Conservation (phyloP, 371 early-diverging fungal genomes). For the Gilbertella persicaria region DNA sequence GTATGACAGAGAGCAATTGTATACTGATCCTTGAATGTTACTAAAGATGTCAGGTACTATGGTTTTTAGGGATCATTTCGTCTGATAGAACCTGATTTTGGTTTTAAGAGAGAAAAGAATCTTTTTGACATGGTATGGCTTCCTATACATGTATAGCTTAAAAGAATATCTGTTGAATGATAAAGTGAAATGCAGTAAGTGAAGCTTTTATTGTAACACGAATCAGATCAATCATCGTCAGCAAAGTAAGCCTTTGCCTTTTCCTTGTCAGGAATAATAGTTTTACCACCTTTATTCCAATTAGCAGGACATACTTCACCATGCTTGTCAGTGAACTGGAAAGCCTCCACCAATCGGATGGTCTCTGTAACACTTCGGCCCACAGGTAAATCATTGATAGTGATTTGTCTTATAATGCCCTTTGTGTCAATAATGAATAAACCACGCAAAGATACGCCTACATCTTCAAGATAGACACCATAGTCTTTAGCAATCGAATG, state of each 20-base stretch:
- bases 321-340: slow-evolving; percentile 74
- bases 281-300: slow-evolving; percentile 80
- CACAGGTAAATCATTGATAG: slow-evolving; percentile 70
- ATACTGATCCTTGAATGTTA: too few species aligned
- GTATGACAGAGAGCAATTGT: too few species aligned
- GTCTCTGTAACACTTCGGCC: slow-evolving; percentile 78
- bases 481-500: slow-evolving; percentile 71
- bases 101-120: too few species aligned
- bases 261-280: slow-evolving; percentile 68
- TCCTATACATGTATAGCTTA: too few species aligned
- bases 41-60: too few species aligned
- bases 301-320: slow-evolving; percentile 83
- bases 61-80: too few species aligned
- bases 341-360: slow-evolving; percentile 78
- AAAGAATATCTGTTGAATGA: too few species aligned
- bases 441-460: slow-evolving; percentile 57
- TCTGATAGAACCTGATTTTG: too few species aligned
- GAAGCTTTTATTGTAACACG: too few species aligned
- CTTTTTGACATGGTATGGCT: too few species aligned
- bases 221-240: slow-evolving; percentile 7
- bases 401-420: slow-evolving; percentile 55
- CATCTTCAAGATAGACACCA: slow-evolving; percentile 70
- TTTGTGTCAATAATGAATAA: slow-evolving; percentile 81
- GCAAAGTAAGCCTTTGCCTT: slow-evolving; percentile 11
- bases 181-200: too few species aligned